Percentiles rank a stretch among this genome's conserved stretches.
Evolutionary conservation across 2,329 filamentous ascomycete genomes (phyloP).

Genomic region (Stemphylium beticola): DNA sequence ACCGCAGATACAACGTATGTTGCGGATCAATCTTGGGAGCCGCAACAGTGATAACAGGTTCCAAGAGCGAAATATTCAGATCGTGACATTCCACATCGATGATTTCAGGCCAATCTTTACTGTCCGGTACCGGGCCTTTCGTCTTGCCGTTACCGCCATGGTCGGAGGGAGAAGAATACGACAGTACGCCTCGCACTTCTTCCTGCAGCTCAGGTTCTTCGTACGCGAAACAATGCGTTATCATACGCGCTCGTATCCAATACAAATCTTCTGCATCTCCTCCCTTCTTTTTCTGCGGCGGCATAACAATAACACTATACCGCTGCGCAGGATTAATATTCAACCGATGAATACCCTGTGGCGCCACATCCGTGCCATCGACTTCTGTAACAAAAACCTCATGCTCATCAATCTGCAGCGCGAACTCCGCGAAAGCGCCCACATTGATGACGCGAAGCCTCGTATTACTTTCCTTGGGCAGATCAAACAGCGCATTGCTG

Average conservation of each 20-base stretch:
- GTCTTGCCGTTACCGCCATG: no score
- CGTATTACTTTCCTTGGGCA: constrained; percentile 64
- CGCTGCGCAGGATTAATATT: constrained; percentile 72
- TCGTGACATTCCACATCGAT: constrained; percentile 60
- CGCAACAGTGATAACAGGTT: constrained; percentile 52
- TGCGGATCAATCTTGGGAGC: constrained; percentile 59
- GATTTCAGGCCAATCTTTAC: constrained; percentile 58
- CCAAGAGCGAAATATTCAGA: constrained; percentile 56
- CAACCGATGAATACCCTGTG: constrained; percentile 52
- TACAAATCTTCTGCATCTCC: constrained; percentile 36
- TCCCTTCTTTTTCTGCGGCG: constrained; percentile 47
- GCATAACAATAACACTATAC: constrained; percentile 68
- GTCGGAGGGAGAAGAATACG: constrained; percentile 45
- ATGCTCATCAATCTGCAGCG: constrained; percentile 53
- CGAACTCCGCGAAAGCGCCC: constrained; percentile 51
- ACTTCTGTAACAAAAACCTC: constrained; percentile 48
- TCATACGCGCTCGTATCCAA: constrained; percentile 64
- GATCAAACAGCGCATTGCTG: constrained; percentile 38
- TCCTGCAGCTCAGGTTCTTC: constrained; percentile 55
- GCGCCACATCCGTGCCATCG: constrained; percentile 59
- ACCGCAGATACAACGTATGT: constrained; percentile 58
- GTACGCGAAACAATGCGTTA: constrained; percentile 65
- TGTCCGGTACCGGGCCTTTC: constrained; percentile 39
- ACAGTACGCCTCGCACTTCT: constrained; percentile 59
- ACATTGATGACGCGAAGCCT: constrained; percentile 70